Conservation (phyloP, 371 early-diverging fungal species). For the Rhizomucor miehei region DNA sequence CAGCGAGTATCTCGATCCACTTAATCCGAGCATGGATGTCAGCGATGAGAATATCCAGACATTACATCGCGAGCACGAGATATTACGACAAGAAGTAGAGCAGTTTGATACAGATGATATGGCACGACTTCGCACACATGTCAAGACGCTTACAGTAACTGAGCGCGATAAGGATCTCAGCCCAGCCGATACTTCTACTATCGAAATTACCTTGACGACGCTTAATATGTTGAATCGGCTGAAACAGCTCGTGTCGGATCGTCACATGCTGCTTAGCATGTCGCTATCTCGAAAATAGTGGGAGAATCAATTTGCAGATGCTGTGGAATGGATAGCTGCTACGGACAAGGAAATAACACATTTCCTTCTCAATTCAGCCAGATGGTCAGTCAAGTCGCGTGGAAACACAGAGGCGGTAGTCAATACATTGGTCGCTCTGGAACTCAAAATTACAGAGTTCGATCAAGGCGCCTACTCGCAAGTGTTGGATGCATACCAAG, state of each 20-base stretch:
- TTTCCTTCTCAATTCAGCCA: slow-evolving; percentile 32
- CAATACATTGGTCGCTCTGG: slow-evolving; percentile 27
- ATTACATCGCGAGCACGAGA: slow-evolving; percentile 32
- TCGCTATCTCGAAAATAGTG: slow-evolving; percentile 40
- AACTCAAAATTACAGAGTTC: slow-evolving; percentile 40
- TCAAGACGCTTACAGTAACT: slow-evolving; percentile 34
- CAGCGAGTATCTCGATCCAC: slow-evolving; percentile 25
- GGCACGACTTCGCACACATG: slow-evolving; percentile 47
- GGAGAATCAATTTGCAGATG: slow-evolving; percentile 43
- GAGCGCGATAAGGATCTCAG: slow-evolving; percentile 31
- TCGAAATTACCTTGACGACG: slow-evolving; percentile 49
- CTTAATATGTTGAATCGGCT: slow-evolving; percentile 38
- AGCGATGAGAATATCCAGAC: slow-evolving; percentile 13
- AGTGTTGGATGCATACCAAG: slow-evolving; percentile 42
- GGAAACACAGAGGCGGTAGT: slow-evolving; percentile 29
- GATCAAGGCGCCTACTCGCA: slow-evolving; percentile 35
- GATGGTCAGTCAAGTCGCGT: slow-evolving; percentile 31
- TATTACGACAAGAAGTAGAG: slow-evolving; percentile 29
- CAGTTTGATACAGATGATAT: slow-evolving; percentile 42
- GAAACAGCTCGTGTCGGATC: slow-evolving; percentile 25
- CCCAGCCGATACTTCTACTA: slow-evolving; percentile 56
- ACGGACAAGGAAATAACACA: slow-evolving; percentile 32
- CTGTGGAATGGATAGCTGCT: slow-evolving; percentile 36
- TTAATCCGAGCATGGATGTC: slow-evolving; percentile 23
- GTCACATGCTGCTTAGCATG: slow-evolving; percentile 29